A percentile compares a stretch with the other conserved stretches of the same genome.
Conservation (phyloP, 2,329 filamentous ascomycete species). For the Pestalotiopsis sp. region DNA sequence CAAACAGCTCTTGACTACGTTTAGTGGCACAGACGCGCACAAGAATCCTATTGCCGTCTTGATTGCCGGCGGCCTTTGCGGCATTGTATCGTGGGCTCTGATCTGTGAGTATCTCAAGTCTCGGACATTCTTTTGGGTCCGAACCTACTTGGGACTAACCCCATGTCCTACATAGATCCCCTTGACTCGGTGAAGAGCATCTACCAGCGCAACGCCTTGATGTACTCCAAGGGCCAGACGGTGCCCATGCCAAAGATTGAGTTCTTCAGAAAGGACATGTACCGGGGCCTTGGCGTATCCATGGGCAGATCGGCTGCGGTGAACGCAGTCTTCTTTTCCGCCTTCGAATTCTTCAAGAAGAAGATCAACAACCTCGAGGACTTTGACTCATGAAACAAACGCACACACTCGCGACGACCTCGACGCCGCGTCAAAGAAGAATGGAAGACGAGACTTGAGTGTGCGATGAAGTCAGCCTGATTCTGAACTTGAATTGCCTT, state of each 20-base stretch:
- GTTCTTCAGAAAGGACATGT: slow-evolving; percentile 78
- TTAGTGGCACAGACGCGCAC: slow-evolving; percentile 70
- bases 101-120: slow-evolving; percentile 57
- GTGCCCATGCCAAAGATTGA: slow-evolving; percentile 73
- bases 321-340: slow-evolving; percentile 89
- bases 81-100: slow-evolving; percentile 80
- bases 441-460: background rate
- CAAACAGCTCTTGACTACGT: slow-evolving; percentile 79
- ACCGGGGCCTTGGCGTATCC: slow-evolving; percentile 79
- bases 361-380: slow-evolving; percentile 59
- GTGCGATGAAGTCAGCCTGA: background rate
- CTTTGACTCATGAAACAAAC: slow-evolving; percentile 16
- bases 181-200: slow-evolving; percentile 85
- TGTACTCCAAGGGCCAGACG: slow-evolving; percentile 65
- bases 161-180: slow-evolving; percentile 46
- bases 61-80: slow-evolving; percentile 77
- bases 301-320: slow-evolving; percentile 81
- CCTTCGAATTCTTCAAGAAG: slow-evolving; percentile 82
- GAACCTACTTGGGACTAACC: background rate
- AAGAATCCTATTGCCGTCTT: slow-evolving; percentile 80
- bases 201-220: slow-evolving; percentile 80
- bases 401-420: background rate
- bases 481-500: background rate
- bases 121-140: background rate
- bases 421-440: background rate